Conservation (phyloP, 2,329 filamentous ascomycete species). For the Cercospora citrullina region DNA sequence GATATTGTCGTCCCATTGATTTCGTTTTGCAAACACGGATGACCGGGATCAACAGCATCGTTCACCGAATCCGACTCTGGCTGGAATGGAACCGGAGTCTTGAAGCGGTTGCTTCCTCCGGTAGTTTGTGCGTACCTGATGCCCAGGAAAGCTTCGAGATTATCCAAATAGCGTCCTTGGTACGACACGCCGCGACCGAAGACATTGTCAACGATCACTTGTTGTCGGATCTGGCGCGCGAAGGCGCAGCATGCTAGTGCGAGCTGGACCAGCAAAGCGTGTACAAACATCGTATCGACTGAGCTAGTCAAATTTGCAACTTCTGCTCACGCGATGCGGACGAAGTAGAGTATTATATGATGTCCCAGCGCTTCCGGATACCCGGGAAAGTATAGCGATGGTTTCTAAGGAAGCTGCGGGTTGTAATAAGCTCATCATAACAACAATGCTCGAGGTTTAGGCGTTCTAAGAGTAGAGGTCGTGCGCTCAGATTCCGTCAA, state of each 20-base stretch:
- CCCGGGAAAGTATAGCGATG: background rate
- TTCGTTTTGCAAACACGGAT: background rate
- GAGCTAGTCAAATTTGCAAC: background rate
- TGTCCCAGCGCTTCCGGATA: background rate
- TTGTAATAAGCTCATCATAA: too few relatives aligned
- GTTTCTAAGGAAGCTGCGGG: too few relatives aligned
- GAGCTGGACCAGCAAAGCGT: background rate
- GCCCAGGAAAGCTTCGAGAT: background rate
- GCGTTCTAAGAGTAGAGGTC: too few relatives aligned
- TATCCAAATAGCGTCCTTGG: background rate
- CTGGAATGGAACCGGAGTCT: background rate
- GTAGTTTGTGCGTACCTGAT: background rate
- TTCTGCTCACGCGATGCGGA: background rate
- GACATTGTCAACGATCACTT: background rate
- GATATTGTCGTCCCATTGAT: background rate
- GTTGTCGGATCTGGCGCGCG: background rate
- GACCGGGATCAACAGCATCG: background rate
- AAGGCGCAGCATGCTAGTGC: background rate
- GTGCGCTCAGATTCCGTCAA: too few relatives aligned
- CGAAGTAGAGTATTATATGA: background rate
- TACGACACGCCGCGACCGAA: background rate
- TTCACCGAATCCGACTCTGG: background rate
- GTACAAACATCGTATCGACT: background rate
- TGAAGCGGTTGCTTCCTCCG: background rate
- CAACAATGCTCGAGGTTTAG: background rate